Evolutionary conservation across 2,329 filamentous ascomycete genomes (phyloP).

Genomic region (Fusarium camptoceras): DNA sequence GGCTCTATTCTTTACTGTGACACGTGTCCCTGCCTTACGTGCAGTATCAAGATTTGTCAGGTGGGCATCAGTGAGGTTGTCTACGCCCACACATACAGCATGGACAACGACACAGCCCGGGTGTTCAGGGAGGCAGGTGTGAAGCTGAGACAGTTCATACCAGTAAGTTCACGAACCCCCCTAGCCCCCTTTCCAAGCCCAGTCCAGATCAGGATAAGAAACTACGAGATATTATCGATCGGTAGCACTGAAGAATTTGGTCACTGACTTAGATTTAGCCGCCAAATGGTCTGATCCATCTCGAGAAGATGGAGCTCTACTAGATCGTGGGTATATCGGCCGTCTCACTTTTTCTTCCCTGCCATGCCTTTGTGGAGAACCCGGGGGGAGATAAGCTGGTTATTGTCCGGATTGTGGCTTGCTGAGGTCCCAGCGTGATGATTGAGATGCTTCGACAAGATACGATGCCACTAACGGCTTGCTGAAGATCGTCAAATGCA

Average conservation of each 20-base stretch:
- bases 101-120: conserved; percentile 85
- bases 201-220: conserved; percentile 21
- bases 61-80: conserved; percentile 96
- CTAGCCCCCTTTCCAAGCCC: conserved; percentile 11
- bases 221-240: background rate
- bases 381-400: conserved; percentile 5
- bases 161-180: conserved; percentile 65
- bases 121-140: conserved; percentile 89
- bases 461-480: background rate
- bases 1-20: conserved; percentile 91
- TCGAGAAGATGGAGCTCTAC: conserved; percentile 64
- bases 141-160: conserved; percentile 85
- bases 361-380: conserved; percentile 31
- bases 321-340: conserved; percentile 33
- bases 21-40: conserved; percentile 96
- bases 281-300: conserved; percentile 72
- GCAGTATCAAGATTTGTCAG: conserved; percentile 98
- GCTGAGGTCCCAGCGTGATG: conserved; percentile 15
- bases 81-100: conserved; percentile 92
- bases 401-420: conserved; percentile 36
- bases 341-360: conserved; percentile 17
- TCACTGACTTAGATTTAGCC: conserved; percentile 59
- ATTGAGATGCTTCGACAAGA: conserved; percentile 13
- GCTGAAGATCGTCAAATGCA: conserved; percentile 8
- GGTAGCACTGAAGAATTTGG: conserved; percentile 1